These are phyloP conservation scores for Bocquillonia castaneifolia DNA, from an alignment of 441 rosid species.

Conservation along the genomic window DNA sequence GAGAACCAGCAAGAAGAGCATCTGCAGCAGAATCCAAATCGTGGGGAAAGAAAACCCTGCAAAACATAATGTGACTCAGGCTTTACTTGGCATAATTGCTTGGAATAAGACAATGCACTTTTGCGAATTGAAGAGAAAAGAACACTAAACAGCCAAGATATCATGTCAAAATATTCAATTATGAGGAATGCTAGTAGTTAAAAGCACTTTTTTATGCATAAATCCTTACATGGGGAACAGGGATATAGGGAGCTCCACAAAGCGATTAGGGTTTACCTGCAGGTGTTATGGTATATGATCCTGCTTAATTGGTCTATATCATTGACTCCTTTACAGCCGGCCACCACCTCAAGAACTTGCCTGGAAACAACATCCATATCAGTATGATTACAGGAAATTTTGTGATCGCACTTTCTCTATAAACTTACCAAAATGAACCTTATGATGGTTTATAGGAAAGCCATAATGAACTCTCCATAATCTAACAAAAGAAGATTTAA, in stretches of 20 bases:
- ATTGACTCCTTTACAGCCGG: constrained; percentile 73
- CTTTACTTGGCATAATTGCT: background rate
- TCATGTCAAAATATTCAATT: background rate
- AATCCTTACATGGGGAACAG: no score
- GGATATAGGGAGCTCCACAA: constrained; percentile 13
- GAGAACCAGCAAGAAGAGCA: constrained; percentile 54
- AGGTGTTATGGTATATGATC: constrained; percentile 79
- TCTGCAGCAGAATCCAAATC: constrained; percentile 78
- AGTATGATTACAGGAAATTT: background rate
- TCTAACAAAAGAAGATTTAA: background rate
- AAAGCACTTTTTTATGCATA: constrained; percentile 1
- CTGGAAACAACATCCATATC: constrained; percentile 34
- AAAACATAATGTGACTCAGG: background rate
- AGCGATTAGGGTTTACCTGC: constrained; percentile 50
- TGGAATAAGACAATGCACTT: background rate
- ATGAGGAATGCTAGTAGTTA: background rate
- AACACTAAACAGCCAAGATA: constrained; percentile 8
- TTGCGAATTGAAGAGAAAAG: background rate
- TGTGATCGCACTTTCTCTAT: background rate
- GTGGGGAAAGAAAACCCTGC: constrained; percentile 91
- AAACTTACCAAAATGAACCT: background rate
- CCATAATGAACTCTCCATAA: background rate
- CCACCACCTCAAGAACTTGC: constrained; percentile 92
- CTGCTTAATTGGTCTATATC: constrained; percentile 56
- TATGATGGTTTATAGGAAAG: background rate